phyloP scores from a whole-genome alignment of 2,329 filamentous ascomycete species.

The Paraphoma sp. region DNA sequence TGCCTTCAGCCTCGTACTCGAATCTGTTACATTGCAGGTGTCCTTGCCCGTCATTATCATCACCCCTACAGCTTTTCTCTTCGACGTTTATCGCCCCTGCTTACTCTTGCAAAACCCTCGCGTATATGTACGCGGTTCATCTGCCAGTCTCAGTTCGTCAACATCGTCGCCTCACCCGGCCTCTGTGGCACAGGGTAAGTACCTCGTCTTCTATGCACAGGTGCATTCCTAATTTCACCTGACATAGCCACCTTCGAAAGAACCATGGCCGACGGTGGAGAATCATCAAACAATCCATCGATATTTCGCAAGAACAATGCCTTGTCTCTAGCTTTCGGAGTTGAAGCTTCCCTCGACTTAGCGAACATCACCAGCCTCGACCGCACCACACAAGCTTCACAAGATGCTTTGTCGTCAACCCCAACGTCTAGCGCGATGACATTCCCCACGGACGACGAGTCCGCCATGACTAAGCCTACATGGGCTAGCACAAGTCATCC shows the following conservation, averaged over 20 bases:
- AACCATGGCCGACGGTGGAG: constrained; percentile 16
- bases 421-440: constrained; percentile 16
- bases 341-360: constrained; percentile 11
- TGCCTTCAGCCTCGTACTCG: too few relatives aligned
- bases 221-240: constrained; percentile 8
- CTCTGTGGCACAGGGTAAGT: constrained; percentile 29
- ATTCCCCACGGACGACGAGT: constrained; percentile 24
- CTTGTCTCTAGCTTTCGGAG: constrained; percentile 20
- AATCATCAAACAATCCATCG: constrained; percentile 14
- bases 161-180: constrained; percentile 17
- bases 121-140: constrained; percentile 22
- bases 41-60: too few relatives aligned
- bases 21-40: too few relatives aligned
- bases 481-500: constrained; percentile 31
- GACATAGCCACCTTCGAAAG: constrained; percentile 29
- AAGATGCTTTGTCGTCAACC: constrained; percentile 13
- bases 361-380: constrained; percentile 23
- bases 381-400: constrained; percentile 9
- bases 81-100: not conserved
- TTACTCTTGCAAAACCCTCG: not conserved
- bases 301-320: constrained; percentile 25
- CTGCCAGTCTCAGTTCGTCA: constrained; percentile 12
- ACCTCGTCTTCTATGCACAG: not conserved
- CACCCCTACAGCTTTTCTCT: too few relatives aligned
- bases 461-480: constrained; percentile 35